Evolutionary conservation across 2,329 filamentous ascomycete genomes (phyloP).

Genomic region (Acephala macrosclerotiorum): DNA sequence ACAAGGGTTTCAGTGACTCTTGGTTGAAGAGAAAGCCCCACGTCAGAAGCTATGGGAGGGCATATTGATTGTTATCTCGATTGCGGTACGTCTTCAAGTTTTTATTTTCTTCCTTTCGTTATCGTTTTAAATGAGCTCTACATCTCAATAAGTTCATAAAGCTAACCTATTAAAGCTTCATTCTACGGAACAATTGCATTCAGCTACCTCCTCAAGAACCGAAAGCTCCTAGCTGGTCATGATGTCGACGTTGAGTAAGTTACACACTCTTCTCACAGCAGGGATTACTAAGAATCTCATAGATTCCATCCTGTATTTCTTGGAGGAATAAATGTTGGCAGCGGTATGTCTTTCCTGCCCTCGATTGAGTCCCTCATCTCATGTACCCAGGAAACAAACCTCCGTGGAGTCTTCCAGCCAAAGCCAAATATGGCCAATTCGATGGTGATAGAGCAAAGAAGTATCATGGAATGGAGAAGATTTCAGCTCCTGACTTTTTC

Average conservation of each 20-base stretch:
- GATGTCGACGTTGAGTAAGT: slow-evolving; percentile 71
- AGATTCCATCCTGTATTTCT: slow-evolving; percentile 78
- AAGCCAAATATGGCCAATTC: slow-evolving; percentile 64
- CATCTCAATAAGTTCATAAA: background rate
- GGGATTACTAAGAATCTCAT: background rate
- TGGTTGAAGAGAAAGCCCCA: background rate
- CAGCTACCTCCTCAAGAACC: slow-evolving; percentile 63
- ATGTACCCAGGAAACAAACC: slow-evolving; percentile 71
- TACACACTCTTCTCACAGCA: background rate
- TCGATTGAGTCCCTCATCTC: background rate
- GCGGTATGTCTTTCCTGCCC: slow-evolving; percentile 51
- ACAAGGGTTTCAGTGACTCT: background rate
- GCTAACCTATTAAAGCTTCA: slow-evolving; percentile 62
- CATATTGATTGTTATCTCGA: slow-evolving; percentile 73
- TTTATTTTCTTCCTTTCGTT: slow-evolving; percentile 12
- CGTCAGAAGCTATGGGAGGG: slow-evolving; percentile 49
- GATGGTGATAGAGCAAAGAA: slow-evolving; percentile 57
- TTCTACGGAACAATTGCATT: slow-evolving; percentile 64
- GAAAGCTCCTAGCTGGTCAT: slow-evolving; percentile 59
- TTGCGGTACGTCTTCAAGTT: slow-evolving; percentile 58
- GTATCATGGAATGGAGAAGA: slow-evolving; percentile 55
- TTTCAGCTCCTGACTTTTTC: slow-evolving; percentile 56
- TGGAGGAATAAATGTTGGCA: slow-evolving; percentile 67
- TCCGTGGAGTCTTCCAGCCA: slow-evolving; percentile 74
- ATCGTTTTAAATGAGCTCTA: background rate